These are phyloP conservation scores for Phytomonas sp. DNA, from an alignment of 208 protist species.

Conservation along the genomic window DNA sequence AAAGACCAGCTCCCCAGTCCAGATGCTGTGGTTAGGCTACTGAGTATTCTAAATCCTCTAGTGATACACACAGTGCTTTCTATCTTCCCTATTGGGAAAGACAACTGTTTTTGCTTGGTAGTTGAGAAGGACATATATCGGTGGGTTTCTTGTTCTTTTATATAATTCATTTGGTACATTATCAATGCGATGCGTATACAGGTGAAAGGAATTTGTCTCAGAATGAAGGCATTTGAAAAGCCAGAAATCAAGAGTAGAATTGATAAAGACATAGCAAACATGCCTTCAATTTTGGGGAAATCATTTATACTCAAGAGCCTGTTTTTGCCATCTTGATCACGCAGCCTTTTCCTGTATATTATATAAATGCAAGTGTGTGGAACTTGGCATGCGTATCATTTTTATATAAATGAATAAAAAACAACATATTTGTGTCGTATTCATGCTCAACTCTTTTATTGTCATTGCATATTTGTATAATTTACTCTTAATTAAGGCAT, in stretches of 20 bases:
- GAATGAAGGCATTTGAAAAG: background rate
- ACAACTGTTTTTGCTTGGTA: background rate
- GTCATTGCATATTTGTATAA: background rate
- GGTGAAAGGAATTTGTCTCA: background rate
- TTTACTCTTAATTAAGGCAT: background rate
- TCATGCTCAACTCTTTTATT: background rate
- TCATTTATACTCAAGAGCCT: background rate
- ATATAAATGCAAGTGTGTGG: background rate
- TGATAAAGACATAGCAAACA: background rate
- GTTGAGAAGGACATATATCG: background rate
- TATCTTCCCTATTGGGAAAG: background rate
- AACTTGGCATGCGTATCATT: background rate
- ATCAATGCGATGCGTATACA: background rate
- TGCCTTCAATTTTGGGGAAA: background rate
- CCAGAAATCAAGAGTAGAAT: background rate
- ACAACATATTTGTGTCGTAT: background rate
- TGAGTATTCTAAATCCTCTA: background rate
- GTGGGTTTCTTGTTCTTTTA: background rate
- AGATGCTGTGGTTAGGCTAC: background rate
- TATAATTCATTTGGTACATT: background rate
- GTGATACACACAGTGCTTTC: background rate
- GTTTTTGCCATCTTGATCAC: background rate
- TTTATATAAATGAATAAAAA: background rate
- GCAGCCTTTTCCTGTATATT: background rate
- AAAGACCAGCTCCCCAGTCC: conserved; percentile 10